Conservation (phyloP, 768 basidiomycete species). For the Erythrobasidium yunnanense region DNA sequence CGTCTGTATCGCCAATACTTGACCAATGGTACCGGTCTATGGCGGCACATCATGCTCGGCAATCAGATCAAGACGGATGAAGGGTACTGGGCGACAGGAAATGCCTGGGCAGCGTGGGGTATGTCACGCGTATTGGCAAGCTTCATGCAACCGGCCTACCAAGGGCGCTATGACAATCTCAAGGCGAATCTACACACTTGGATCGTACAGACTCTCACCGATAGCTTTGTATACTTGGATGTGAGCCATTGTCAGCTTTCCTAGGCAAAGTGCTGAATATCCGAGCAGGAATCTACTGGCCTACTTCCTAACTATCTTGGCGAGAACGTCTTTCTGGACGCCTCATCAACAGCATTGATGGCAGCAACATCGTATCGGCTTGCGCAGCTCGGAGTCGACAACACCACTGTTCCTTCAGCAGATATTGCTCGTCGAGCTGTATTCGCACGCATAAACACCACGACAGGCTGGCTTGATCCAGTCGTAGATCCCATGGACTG, state of each 20-base stretch:
- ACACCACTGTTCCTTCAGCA: conserved; percentile 8
- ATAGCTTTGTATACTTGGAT: conserved; percentile 28
- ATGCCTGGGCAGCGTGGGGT: conserved; percentile 80
- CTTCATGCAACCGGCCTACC: conserved; percentile 54
- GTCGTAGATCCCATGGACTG: conserved; percentile 30
- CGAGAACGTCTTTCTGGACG: conserved; percentile 57
- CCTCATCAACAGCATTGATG: conserved; percentile 61
- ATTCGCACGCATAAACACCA: conserved; percentile 30
- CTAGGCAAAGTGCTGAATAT: not conserved
- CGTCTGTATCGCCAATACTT: conserved; percentile 60
- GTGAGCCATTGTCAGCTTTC: not conserved
- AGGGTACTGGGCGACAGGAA: conserved; percentile 69
- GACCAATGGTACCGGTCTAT: conserved; percentile 46
- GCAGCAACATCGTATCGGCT: conserved; percentile 67
- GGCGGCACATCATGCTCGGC: conserved; percentile 66
- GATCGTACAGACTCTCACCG: conserved; percentile 37
- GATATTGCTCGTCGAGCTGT: conserved; percentile 40
- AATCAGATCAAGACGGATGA: conserved; percentile 44
- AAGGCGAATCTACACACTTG: conserved; percentile 35
- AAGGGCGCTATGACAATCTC: conserved; percentile 32
- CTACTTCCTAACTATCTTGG: conserved; percentile 60
- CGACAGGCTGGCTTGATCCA: conserved; percentile 10
- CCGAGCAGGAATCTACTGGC: conserved; percentile 24
- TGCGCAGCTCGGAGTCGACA: conserved; percentile 45
- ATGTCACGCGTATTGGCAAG: conserved; percentile 73